These are phyloP conservation scores for Botrytis sinoallii DNA, from an alignment of 2,329 filamentous ascomycete species.

Conservation along the genomic window DNA sequence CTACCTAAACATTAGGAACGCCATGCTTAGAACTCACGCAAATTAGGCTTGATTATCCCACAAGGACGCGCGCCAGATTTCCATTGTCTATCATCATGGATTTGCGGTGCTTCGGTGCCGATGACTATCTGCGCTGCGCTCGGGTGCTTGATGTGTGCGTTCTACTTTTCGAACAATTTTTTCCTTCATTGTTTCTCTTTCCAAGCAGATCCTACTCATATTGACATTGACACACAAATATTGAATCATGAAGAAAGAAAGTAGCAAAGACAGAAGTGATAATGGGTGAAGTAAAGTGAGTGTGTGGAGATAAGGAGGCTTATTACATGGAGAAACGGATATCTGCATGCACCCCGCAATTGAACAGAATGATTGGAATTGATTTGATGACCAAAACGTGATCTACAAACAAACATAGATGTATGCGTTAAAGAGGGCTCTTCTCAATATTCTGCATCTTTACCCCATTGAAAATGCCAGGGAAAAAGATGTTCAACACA, in stretches of 20 bases:
- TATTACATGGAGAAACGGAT: not conserved
- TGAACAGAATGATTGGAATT: not conserved
- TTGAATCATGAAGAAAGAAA: no score
- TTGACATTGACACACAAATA: not conserved
- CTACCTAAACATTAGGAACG: no score
- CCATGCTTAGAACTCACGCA: no score
- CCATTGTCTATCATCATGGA: not conserved
- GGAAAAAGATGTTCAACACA: not conserved
- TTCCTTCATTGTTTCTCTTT: not conserved
- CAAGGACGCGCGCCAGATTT: not conserved
- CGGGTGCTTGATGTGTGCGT: not conserved
- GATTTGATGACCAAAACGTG: not conserved
- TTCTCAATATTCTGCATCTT: not conserved
- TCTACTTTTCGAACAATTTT: not conserved
- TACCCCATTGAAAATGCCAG: not conserved
- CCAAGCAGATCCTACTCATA: not conserved
- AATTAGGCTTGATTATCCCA: not conserved
- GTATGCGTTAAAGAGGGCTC: not conserved
- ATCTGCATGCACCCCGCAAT: not conserved
- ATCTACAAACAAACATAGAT: not conserved
- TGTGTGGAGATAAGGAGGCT: not conserved
- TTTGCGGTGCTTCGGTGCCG: not conserved
- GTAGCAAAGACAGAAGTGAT: not conserved
- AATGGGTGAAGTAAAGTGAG: not conserved
- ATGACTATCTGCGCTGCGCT: no score